Evolutionary conservation across 2,329 filamentous ascomycete species (phyloP).

Genomic region (Fusarium liriodendri): DNA sequence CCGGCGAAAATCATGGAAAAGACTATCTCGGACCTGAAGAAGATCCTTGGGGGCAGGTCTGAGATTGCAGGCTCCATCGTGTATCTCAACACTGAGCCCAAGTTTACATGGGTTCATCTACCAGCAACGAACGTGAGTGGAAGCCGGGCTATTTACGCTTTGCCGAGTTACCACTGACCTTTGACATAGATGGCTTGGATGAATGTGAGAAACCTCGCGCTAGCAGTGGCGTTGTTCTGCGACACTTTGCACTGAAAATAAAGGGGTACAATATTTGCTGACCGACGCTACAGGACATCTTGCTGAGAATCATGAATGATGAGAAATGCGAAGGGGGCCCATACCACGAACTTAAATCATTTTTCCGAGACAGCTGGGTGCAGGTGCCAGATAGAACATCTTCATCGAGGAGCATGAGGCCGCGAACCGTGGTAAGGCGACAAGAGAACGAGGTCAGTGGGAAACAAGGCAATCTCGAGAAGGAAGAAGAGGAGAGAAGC

Average conservation of each 20-base stretch:
- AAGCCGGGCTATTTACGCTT: too few species aligned
- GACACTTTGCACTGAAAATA: background rate
- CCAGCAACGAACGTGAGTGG: constrained; percentile 18
- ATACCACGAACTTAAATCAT: background rate
- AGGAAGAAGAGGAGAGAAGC: background rate
- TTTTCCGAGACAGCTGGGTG: constrained; percentile 9
- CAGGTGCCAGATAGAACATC: constrained; percentile 4
- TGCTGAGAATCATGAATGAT: background rate
- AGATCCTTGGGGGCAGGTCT: too few species aligned
- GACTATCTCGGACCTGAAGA: background rate
- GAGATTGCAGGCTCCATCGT: too few species aligned
- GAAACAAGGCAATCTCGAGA: background rate
- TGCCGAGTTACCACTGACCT: background rate
- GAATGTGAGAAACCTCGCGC: background rate
- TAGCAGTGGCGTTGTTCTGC: background rate
- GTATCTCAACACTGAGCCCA: background rate
- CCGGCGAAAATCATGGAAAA: background rate
- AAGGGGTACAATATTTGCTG: background rate
- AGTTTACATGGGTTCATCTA: constrained; percentile 16
- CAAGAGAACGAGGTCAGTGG: too few species aligned
- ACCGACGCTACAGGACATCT: background rate
- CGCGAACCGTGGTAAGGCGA: background rate
- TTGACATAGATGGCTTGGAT: constrained; percentile 16
- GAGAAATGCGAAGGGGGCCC: background rate
- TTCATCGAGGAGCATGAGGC: constrained; percentile 5